A percentile compares a stretch with the other conserved stretches of the same genome.
Evolutionary conservation across 2,329 filamentous ascomycete species (phyloP).

Genomic region (Sporothrix humicola): DNA sequence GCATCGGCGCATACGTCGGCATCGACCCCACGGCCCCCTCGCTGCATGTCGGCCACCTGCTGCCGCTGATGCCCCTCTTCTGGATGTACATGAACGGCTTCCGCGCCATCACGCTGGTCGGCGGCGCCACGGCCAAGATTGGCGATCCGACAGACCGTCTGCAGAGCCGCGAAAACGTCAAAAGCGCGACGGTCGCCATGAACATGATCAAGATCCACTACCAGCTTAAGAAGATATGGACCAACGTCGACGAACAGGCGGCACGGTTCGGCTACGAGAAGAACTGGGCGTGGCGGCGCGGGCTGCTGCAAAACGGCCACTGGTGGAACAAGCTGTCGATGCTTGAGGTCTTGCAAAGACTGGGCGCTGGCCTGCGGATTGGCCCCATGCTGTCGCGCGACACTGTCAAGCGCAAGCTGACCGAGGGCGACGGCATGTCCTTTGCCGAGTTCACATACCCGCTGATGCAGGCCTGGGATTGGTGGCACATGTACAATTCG

Average conservation of each 20-base stretch:
- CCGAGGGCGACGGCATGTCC: slow-evolving; percentile 89
- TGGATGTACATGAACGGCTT: slow-evolving; percentile 83
- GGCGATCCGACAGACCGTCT: slow-evolving; percentile 78
- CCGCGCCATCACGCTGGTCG: slow-evolving; percentile 69
- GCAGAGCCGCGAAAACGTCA: slow-evolving; percentile 62
- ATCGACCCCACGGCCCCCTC: slow-evolving; percentile 82
- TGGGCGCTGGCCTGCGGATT: slow-evolving; percentile 76
- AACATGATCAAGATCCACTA: slow-evolving; percentile 72
- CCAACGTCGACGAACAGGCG: slow-evolving; percentile 71
- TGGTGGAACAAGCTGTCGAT: slow-evolving; percentile 80
- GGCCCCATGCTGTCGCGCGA: slow-evolving; percentile 89
- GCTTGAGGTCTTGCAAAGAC: slow-evolving; percentile 73
- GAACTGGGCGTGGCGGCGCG: slow-evolving; percentile 69
- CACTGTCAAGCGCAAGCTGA: slow-evolving; percentile 75
- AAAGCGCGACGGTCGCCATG: slow-evolving; percentile 58
- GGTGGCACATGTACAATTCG: slow-evolving; percentile 80
- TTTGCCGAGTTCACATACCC: slow-evolving; percentile 94
- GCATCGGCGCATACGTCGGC: slow-evolving; percentile 78
- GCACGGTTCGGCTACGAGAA: slow-evolving; percentile 67
- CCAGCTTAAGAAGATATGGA: slow-evolving; percentile 75
- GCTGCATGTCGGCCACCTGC: slow-evolving; percentile 78
- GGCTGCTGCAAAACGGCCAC: slow-evolving; percentile 77
- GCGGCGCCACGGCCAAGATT: slow-evolving; percentile 76
- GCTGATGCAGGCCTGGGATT: slow-evolving; percentile 93
- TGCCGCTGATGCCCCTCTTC: slow-evolving; percentile 82